Base-by-base conservation (phyloP, 768 basidiomycete species). In the Pilatotrama ljubarskyi region DNA sequence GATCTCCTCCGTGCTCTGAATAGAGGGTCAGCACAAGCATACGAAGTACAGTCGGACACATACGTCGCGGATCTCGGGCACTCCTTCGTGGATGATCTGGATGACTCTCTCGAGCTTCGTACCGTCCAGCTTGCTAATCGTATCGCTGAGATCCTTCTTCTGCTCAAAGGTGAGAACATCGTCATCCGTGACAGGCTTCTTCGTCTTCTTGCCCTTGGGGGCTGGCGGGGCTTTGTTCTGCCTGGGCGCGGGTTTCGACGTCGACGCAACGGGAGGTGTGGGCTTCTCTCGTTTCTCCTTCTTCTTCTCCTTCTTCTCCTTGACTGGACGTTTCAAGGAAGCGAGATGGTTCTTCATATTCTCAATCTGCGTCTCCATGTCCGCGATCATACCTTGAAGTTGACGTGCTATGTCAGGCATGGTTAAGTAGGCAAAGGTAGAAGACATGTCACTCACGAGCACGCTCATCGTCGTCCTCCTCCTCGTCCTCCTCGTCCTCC, bases 101-200 rank as follows among this genome's bases (percentile, higher is more conserved):
- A 98, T 95, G 54, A 97, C 96, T 70, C 85, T 86, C 74, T 93
- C 90, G 61, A 98, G 76, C 71, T 90, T 90, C 51, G 81, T 72
- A 20, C 88, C 94, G 64, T 97, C 93, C 24, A 97, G 84, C 68
- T 83, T 83, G 61, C 83, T 82, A 65, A 99, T 99, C 51, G 94
- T 91, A 74, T 98, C 95, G 69, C 95, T 96, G 56, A 99, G 78
- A 71, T 98, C 94, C 75, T 97, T 95, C 88, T 99, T 99, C 80
- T 98, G 96, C 65, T 94, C 93, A 72, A 96, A 92, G 51, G 92
- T 90, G 37, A 98, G 80, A 2, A 88, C 86, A 58, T 94, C 91
- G 67, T 92, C 89, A 65, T 93, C 90, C 43, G 85, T 72, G 38
- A 80, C 67, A 14, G 71, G 78, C 72, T 89, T 90, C 80, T 90